Percentiles rank a stretch among this genome's conserved stretches.
phyloP scores from a whole-genome alignment of 2,329 filamentous ascomycete genomes.

The Eurotiales sp. region DNA sequence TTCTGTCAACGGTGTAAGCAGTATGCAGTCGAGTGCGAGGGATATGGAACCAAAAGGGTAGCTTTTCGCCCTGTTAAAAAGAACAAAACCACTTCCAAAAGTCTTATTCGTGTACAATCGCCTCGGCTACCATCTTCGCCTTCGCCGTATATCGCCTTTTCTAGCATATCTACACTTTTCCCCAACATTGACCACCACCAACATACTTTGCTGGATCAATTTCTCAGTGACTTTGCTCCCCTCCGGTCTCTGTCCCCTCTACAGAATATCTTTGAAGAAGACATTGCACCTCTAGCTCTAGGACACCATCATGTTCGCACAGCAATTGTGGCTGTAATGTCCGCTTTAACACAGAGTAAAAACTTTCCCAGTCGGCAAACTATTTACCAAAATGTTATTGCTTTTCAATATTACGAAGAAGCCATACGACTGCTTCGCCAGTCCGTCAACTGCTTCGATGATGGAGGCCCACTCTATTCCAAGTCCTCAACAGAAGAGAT shows the following conservation, averaged over 20 bases:
- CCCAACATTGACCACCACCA: background rate
- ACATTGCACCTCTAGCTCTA: slow-evolving; percentile 1
- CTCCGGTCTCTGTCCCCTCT: background rate
- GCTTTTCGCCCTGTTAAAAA: background rate
- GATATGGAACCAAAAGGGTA: slow-evolving; percentile 1
- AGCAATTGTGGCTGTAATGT: background rate
- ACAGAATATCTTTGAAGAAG: slow-evolving; percentile 3
- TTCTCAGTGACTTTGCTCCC: slow-evolving; percentile 2
- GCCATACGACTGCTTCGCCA: background rate
- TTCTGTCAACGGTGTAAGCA: slow-evolving; percentile 1
- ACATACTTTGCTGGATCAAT: background rate
- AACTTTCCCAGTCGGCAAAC: background rate
- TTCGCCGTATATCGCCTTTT: background rate
- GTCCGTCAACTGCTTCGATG: background rate
- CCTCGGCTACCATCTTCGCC: background rate
- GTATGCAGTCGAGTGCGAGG: slow-evolving; percentile 2
- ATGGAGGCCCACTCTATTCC: too few species aligned
- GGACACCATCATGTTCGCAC: slow-evolving; percentile 3
- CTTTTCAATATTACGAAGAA: slow-evolving; percentile 5
- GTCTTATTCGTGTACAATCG: background rate
- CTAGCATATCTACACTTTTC: background rate
- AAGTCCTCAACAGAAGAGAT: background rate
- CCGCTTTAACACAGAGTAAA: background rate
- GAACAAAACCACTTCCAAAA: background rate
- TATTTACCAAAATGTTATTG: background rate